A percentile compares a stretch with the other conserved stretches of the same genome.
These are phyloP conservation scores for Heliamphora pulchella DNA, from an alignment of 179 eudicot genomes.

Conservation along the genomic window DNA sequence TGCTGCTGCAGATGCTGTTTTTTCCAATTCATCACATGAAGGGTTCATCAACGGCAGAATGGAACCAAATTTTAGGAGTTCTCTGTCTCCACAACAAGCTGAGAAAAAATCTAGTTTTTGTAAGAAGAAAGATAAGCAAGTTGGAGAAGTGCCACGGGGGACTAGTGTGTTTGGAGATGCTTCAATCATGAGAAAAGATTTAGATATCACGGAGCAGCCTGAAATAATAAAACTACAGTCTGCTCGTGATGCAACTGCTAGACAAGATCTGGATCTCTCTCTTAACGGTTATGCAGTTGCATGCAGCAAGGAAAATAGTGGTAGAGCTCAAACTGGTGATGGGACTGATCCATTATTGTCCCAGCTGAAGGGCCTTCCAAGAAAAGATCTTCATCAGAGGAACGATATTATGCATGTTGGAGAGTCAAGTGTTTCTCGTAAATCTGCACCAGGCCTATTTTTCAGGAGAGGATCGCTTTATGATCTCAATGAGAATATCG, in stretches of 20 bases:
- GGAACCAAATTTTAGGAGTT: constrained; percentile 5
- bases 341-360: neutral
- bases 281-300: constrained; percentile 17
- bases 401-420: constrained; percentile 17
- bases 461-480: constrained; percentile 19
- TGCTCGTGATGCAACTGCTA: neutral
- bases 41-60: neutral
- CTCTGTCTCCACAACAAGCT: constrained; percentile 11
- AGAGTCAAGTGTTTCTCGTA: constrained; percentile 14
- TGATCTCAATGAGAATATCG: constrained; percentile 31
- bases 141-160: neutral
- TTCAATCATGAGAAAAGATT: constrained; percentile 10
- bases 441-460: constrained; percentile 12
- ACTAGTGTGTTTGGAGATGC: neutral
- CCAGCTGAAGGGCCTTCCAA: constrained; percentile 14
- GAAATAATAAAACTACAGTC: neutral
- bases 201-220: neutral
- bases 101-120: constrained; percentile 1
- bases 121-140: constrained; percentile 15
- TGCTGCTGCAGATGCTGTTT: neutral
- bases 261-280: constrained; percentile 27
- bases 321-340: constrained; percentile 7
- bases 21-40: constrained; percentile 7
- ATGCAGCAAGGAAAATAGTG: neutral
- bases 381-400: constrained; percentile 9